Evolutionary conservation across 768 basidiomycete genomes (phyloP).

Genomic region (Leccinum olivaceopallidum): DNA sequence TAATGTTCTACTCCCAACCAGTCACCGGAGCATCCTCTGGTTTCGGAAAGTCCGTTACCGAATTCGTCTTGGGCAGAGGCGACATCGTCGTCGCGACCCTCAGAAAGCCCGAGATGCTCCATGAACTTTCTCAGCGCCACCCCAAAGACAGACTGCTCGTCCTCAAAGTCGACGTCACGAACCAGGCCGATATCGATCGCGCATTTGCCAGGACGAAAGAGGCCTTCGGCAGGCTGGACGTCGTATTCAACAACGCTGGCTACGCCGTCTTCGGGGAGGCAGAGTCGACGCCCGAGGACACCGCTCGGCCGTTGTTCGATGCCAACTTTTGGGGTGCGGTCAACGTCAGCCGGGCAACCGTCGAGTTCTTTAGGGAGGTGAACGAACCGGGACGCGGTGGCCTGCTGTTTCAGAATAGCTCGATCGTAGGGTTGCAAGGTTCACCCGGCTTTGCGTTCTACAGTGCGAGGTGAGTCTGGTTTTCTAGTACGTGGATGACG

Average conservation of each 20-base stretch:
- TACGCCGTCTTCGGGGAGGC: conserved; percentile 21
- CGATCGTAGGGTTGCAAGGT: background rate
- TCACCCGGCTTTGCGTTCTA: background rate
- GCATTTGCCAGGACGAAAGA: conserved; percentile 15
- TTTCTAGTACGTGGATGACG: background rate
- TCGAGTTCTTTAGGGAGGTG: conserved; percentile 35
- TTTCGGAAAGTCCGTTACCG: conserved; percentile 36
- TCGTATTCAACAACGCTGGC: conserved; percentile 27
- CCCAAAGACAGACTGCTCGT: conserved; percentile 17
- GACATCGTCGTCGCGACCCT: conserved; percentile 44
- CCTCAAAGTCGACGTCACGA: conserved; percentile 16
- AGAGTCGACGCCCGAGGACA: conserved; percentile 20
- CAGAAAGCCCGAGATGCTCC: conserved; percentile 35
- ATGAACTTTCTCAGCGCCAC: conserved; percentile 2
- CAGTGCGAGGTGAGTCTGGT: background rate
- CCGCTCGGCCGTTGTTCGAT: conserved; percentile 25
- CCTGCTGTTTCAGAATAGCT: background rate
- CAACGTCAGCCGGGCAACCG: conserved; percentile 27
- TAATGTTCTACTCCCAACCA: conserved; percentile 6
- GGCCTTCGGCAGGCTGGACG: conserved; percentile 16
- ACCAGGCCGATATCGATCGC: conserved; percentile 8
- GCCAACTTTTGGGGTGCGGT: conserved; percentile 32
- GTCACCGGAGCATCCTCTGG: conserved; percentile 45
- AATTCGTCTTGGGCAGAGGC: conserved; percentile 34
- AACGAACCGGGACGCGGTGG: conserved; percentile 36